Evolutionary conservation across 1,139 yeast species (phyloP), one percentile per base, ranked within the genome.

Genomic region (Hemisphaericaspora subhashii): DNA sequence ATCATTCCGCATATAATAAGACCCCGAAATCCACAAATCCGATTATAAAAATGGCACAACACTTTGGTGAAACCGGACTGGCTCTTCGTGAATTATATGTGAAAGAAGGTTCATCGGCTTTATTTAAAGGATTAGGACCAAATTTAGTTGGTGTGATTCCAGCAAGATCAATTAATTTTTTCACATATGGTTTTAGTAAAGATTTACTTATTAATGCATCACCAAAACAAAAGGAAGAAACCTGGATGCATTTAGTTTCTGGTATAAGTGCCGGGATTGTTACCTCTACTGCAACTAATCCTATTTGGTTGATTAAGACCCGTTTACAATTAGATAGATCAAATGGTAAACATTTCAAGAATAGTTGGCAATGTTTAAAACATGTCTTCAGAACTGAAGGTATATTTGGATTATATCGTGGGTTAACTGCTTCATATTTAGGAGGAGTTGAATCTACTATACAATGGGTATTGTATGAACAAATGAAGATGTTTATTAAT

Each of bases 91-190:
- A 76, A 39, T 85, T 92, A 21, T 86, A 87, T 58, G 64, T 63
- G 18, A 67, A 68, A 20, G 99, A 92, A 63, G 99, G 99, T 1
- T 69, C 81, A 18, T 68, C 86, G 34, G 92, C 98, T 2, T 69
- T 94, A 36, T 94, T 92, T 64, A 86, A 86, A 63, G 99, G 99
- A 11, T 69, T 92, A 35, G 98, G 98, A 0, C 98, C 99, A 4
- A 92, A 90, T 54, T 71, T 94, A 50, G 95, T 92, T 14, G 99
- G 99, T 33, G 98, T 92, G n/a, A 90, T 94, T 33, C 99, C 99
- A 0, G 98, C 99, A 1, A 74, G 99, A 57, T 86, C 97, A 17
- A 94, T 94, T 50, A 94, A 94, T 63, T 94, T 94, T 62, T 90
- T 90, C 70, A 88, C 98, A 0, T 94, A 94, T 59, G 96, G 97